phyloP scores from a whole-genome alignment of 306 rosid genomes.

The Vachellia pachyceras region DNA sequence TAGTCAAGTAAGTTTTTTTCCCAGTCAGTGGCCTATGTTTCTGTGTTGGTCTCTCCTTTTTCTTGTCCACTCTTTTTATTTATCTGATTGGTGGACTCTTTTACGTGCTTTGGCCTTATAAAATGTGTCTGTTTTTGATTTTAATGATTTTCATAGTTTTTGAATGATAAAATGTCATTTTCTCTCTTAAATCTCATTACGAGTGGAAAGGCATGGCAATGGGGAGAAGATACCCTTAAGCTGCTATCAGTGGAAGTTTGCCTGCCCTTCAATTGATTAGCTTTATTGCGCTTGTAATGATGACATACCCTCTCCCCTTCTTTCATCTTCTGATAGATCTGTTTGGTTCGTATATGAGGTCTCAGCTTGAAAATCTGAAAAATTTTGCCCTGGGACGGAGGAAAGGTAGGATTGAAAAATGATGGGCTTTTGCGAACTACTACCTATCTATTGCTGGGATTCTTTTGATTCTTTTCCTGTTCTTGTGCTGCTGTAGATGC shows the following conservation, averaged over 20 bases:
- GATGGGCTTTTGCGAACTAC: constrained; percentile 11
- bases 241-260: constrained; percentile 31
- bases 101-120: constrained; percentile 19
- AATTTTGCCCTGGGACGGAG: background rate
- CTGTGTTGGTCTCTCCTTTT: constrained; percentile 32
- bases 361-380: background rate
- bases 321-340: constrained; percentile 8
- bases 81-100: constrained; percentile 14
- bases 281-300: constrained; percentile 27
- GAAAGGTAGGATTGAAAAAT: constrained; percentile 28
- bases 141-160: constrained; percentile 25
- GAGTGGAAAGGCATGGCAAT: constrained; percentile 21
- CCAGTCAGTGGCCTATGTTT: constrained; percentile 33
- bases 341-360: constrained; percentile 23
- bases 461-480: background rate
- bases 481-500: constrained; percentile 20
- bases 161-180: constrained; percentile 19
- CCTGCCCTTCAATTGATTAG: constrained; percentile 21
- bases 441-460: background rate
- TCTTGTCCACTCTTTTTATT: constrained; percentile 29
- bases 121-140: constrained; percentile 30
- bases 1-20: constrained; percentile 69
- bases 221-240: background rate
- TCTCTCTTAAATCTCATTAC: background rate
- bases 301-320: constrained; percentile 9